phyloP scores from a whole-genome alignment of 116 monocot species.

The Iris pallida region DNA sequence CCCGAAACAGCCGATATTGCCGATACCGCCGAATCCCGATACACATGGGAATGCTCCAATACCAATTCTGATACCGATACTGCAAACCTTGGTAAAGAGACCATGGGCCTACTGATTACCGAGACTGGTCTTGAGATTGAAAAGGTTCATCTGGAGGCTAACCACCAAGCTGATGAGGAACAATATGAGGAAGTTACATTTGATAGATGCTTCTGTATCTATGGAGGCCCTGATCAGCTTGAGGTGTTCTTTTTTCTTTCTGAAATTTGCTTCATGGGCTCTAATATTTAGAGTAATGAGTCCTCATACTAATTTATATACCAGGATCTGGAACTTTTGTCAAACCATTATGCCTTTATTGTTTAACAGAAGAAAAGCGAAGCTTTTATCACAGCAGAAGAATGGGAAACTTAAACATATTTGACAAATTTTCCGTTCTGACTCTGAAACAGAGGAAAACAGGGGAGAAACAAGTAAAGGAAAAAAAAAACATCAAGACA shows the following conservation, averaged over 20 bases:
- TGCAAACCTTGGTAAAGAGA: constrained; percentile 97
- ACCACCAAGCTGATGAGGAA: constrained; percentile 41
- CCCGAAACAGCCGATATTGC: no score
- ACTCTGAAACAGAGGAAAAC: constrained; percentile 47
- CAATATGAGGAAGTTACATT: constrained; percentile 86
- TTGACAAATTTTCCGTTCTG: constrained; percentile 56
- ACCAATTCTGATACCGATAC: no score
- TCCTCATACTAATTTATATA: constrained; percentile 16
- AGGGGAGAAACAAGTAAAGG: constrained; percentile 55
- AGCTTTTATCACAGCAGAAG: constrained; percentile 69
- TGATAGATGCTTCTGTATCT: constrained; percentile 96
- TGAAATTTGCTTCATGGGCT: background rate
- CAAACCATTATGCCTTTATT: constrained; percentile 77
- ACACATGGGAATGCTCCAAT: no score
- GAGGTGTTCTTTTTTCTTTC: constrained; percentile 52
- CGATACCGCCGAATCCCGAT: no score
- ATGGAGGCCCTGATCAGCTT: constrained; percentile 93
- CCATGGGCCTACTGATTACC: constrained; percentile 71
- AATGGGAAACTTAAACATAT: constrained; percentile 77
- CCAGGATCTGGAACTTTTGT: constrained; percentile 87
- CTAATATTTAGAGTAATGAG: background rate
- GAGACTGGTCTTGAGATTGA: constrained; percentile 82
- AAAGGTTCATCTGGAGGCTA: constrained; percentile 26
- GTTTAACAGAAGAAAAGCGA: constrained; percentile 80
- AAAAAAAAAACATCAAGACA: no score